Base-by-base conservation (phyloP, 2,329 filamentous ascomycete genomes). In the Macrophomina pseudophaseolina region DNA sequence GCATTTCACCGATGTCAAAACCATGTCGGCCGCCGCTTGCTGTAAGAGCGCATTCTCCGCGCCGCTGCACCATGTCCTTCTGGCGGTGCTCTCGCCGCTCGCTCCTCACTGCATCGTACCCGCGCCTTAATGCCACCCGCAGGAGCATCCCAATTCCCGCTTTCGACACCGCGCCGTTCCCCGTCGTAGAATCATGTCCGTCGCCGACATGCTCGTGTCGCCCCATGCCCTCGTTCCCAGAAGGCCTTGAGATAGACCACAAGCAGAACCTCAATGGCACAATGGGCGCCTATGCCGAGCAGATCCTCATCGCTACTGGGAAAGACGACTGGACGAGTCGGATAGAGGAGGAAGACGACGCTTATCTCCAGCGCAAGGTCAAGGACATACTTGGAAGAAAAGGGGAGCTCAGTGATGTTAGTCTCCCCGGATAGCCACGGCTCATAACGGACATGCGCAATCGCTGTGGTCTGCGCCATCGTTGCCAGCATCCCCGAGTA, bases 231-330 rank as follows among this genome's bases (percentile, higher is more conserved):
- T 16, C 46, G 3, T 46, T 62, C 5, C 56, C 65, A 38, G 65
- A 66, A 12, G 89, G 87, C 3, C 83, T 96, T 16, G 87, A 89
- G 28, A 94, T 97, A 64, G 93, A 97, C 74, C 84, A 85, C 72
- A 84, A 87, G 68, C 86, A 86, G 46, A 83, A 86, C 18, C 81
- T 97, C 51, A 90, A 91, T 74, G 91, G 91, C 12, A 90, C 91
- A 5, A 94, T 97, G 80, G 84, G 90, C 1, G 82, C 85, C 1
- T 97, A 97, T 75, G 84, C 88, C 1, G 90, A 96, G 78, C 93
- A 97, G 72, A 86, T 97, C 3, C 79, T 98, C 9, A 84, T 97
- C 14, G 94, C 91, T 69, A 97, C 93, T 0, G 93, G 92, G 4
- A 87, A 88, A 68, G 80, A 85, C 35, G 91, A 97, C 79, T 97